phyloP scores from a whole-genome alignment of 441 rosid genomes.

The Melastoma candidum region DNA sequence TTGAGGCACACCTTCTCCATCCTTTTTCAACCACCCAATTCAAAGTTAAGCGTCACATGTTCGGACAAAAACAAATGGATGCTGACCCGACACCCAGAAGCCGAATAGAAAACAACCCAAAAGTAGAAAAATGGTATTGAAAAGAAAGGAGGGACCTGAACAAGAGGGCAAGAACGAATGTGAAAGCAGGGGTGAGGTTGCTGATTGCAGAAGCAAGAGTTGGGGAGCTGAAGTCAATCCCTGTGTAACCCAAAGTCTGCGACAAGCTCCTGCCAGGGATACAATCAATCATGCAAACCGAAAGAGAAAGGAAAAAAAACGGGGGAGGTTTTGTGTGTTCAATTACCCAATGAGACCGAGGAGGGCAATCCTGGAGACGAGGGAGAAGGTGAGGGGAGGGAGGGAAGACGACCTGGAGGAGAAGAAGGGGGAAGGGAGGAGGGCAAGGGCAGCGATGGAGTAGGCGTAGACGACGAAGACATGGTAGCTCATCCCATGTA shows the following conservation, averaged over 20 bases:
- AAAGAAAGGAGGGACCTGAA: conserved; percentile 21
- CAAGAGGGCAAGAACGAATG: conserved; percentile 36
- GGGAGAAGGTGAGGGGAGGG: not conserved
- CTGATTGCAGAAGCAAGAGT: conserved; percentile 29
- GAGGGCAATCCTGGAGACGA: not conserved
- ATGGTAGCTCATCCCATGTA: conserved; percentile 49
- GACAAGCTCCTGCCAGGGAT: conserved; percentile 6
- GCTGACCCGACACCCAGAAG: too few species aligned
- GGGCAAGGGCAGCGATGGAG: conserved; percentile 51
- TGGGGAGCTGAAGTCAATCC: conserved; percentile 33
- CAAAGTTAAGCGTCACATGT: too few species aligned
- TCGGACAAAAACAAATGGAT: too few species aligned
- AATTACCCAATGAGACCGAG: too few species aligned
- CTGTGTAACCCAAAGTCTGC: conserved; percentile 22
- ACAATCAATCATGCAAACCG: too few species aligned
- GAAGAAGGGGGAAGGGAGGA: conserved; percentile 50
- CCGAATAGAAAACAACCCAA: too few species aligned
- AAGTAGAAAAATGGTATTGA: too few species aligned
- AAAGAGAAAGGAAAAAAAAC: too few species aligned
- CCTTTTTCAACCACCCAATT: conserved; percentile 16
- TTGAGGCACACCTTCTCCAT: conserved; percentile 36
- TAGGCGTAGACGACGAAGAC: conserved; percentile 50
- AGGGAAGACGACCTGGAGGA: conserved; percentile 34
- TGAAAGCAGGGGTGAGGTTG: conserved; percentile 33
- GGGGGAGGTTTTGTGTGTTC: too few species aligned